Percentiles rank a stretch among this genome's conserved stretches.
Conservation (phyloP, 176 grass and related monocot genomes). For the Musa schizocarpa region DNA sequence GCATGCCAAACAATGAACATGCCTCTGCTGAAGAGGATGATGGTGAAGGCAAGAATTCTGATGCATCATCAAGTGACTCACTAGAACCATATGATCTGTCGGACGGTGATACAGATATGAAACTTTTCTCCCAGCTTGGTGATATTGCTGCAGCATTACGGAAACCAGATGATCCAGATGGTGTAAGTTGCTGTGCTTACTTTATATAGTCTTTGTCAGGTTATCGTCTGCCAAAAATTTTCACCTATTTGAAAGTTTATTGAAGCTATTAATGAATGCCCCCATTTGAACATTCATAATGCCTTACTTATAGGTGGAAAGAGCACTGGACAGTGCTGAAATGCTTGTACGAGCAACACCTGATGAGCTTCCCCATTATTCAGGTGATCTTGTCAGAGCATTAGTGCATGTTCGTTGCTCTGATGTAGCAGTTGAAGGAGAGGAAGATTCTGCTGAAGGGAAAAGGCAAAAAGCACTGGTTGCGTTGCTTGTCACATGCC, state of each 20-base stretch:
- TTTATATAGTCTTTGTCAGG: constrained; percentile 1
- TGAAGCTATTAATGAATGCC: too few species aligned
- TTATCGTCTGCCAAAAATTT: constrained; percentile 11
- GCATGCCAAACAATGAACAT: constrained; percentile 14
- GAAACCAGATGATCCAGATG: constrained; percentile 87
- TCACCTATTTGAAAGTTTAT: constrained; percentile 8
- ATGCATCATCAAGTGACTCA: constrained; percentile 65
- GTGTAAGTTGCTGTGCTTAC: constrained; percentile 43
- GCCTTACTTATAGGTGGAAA: constrained; percentile 51
- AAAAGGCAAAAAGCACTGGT: constrained; percentile 80
- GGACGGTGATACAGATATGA: constrained; percentile 72
- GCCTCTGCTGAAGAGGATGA: constrained; percentile 33
- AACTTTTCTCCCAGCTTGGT: constrained; percentile 59
- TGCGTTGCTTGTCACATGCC: constrained; percentile 66
- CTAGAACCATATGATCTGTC: constrained; percentile 92
- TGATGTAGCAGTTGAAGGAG: constrained; percentile 66
- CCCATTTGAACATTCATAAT: too few species aligned
- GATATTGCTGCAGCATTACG: constrained; percentile 62
- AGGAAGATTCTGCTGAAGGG: constrained; percentile 89
- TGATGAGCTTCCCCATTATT: constrained; percentile 64
- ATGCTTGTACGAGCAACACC: constrained; percentile 81
- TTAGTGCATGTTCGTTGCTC: constrained; percentile 84
- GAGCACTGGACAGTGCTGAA: constrained; percentile 58
- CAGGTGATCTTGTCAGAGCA: constrained; percentile 75
- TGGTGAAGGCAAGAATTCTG: constrained; percentile 32